phyloP scores from a whole-genome alignment of 768 basidiomycete species.

The Tulasnella sp. region DNA sequence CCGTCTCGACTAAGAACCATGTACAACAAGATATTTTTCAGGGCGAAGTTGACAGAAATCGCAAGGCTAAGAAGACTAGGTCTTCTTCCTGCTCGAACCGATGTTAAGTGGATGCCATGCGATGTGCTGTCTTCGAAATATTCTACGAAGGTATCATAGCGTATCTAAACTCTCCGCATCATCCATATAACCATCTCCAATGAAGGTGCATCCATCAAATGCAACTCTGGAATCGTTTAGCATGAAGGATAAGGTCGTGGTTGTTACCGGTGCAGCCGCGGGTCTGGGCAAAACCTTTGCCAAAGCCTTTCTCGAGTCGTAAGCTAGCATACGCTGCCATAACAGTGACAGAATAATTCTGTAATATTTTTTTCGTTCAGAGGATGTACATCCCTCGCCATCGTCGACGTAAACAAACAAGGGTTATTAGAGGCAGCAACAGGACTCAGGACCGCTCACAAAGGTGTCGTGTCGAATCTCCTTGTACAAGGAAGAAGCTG shows the following conservation, averaged over 20 bases:
- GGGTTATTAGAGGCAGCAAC: conserved; percentile 66
- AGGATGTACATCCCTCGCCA: conserved; percentile 73
- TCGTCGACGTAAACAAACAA: conserved; percentile 73
- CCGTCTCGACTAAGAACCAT: neutral
- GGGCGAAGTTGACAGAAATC: neutral
- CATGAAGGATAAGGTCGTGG: conserved; percentile 60
- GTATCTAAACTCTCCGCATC: no score
- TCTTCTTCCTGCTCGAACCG: neutral
- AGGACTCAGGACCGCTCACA: conserved; percentile 61
- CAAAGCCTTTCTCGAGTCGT: conserved; percentile 85
- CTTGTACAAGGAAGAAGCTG: conserved; percentile 18
- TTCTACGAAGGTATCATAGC: neutral
- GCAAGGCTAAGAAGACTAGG: neutral
- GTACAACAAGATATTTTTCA: neutral
- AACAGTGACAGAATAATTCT: neutral
- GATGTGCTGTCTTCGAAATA: neutral
- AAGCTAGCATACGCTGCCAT: conserved; percentile 37
- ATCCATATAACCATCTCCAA: neutral
- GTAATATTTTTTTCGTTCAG: conserved; percentile 40
- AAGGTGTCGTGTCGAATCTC: conserved; percentile 23
- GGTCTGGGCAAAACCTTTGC: conserved; percentile 91
- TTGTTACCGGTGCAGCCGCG: conserved; percentile 90
- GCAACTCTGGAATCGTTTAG: neutral
- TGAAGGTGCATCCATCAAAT: neutral
- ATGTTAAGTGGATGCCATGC: neutral